Evolutionary conservation across 2,329 filamentous ascomycete species (phyloP).

Genomic region (Penicillium sp.): DNA sequence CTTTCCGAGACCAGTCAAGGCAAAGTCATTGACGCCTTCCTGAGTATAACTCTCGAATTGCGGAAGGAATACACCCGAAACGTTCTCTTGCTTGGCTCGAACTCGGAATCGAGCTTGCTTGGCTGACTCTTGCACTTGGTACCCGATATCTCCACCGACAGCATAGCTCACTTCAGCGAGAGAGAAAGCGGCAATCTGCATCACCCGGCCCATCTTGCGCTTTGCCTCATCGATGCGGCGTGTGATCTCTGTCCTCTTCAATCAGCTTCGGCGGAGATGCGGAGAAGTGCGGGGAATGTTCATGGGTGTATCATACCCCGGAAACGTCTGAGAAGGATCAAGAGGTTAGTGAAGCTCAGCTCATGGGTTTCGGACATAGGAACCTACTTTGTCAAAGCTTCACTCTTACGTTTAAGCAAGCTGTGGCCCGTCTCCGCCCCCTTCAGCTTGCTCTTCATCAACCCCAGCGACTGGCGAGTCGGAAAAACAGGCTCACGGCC

Average conservation of each 20-base stretch:
- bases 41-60: conserved; percentile 86
- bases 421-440: conserved; percentile 87
- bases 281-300: conserved; percentile 17
- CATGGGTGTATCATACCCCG: conserved; percentile 57
- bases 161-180: conserved; percentile 96
- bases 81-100: conserved; percentile 94
- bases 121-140: conserved; percentile 94
- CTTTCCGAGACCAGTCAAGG: conserved; percentile 89
- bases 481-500: conserved; percentile 95
- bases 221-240: conserved; percentile 97
- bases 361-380: neutral
- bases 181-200: conserved; percentile 98
- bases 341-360: conserved; percentile 13
- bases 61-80: conserved; percentile 90
- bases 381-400: conserved; percentile 88
- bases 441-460: conserved; percentile 98
- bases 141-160: conserved; percentile 89
- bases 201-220: conserved; percentile 97
- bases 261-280: conserved; percentile 22
- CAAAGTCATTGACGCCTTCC: conserved; percentile 92
- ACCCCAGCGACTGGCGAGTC: conserved; percentile 88
- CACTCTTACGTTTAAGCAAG: conserved; percentile 93
- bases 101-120: conserved; percentile 89
- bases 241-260: conserved; percentile 67
- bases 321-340: conserved; percentile 60